A percentile compares a stretch with the other conserved stretches of the same genome.
Evolutionary conservation across 2,329 filamentous ascomycete genomes (phyloP).

Genomic region (Drechslerella stenobrocha): DNA sequence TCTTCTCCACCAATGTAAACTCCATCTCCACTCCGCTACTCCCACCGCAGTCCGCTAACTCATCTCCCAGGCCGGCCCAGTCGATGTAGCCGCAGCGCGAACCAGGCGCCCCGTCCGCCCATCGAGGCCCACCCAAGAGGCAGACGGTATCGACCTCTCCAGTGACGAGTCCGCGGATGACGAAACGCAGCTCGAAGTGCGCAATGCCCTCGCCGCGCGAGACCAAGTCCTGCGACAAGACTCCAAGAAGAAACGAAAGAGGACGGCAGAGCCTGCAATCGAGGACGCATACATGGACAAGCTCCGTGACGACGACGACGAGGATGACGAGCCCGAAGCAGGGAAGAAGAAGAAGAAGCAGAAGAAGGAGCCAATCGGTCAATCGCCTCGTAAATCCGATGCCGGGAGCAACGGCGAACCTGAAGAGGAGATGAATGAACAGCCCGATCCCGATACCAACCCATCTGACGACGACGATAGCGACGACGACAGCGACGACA

Average conservation of each 20-base stretch:
- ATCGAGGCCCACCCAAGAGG: background rate
- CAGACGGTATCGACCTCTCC: background rate
- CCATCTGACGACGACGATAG: conserved; percentile 56
- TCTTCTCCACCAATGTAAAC: conserved; percentile 35
- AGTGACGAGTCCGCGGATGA: conserved; percentile 33
- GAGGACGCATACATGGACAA: conserved; percentile 53
- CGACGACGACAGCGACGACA: conserved; percentile 52
- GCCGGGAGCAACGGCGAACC: conserved; percentile 52
- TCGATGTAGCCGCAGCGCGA: conserved; percentile 19
- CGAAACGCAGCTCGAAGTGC: conserved; percentile 27
- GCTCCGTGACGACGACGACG: conserved; percentile 63
- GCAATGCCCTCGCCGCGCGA: conserved; percentile 27
- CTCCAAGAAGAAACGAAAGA: conserved; percentile 52
- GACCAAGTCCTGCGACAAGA: conserved; percentile 48
- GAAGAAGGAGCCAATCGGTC: conserved; percentile 53
- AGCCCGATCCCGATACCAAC: conserved; percentile 53
- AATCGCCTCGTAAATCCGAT: too few relatives aligned
- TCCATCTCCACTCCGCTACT: background rate
- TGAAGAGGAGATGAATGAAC: conserved; percentile 55
- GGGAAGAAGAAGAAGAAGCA: conserved; percentile 53
- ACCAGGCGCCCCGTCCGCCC: conserved; percentile 9
- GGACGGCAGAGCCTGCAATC: conserved; percentile 27
- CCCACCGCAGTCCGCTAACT: background rate
- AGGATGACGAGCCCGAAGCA: conserved; percentile 54
- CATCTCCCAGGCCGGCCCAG: conserved; percentile 21